A percentile compares a stretch with the other conserved stretches of the same genome.
Evolutionary conservation across 306 rosid genomes (phyloP).

Genomic region (Lithocarpus polystachyus): DNA sequence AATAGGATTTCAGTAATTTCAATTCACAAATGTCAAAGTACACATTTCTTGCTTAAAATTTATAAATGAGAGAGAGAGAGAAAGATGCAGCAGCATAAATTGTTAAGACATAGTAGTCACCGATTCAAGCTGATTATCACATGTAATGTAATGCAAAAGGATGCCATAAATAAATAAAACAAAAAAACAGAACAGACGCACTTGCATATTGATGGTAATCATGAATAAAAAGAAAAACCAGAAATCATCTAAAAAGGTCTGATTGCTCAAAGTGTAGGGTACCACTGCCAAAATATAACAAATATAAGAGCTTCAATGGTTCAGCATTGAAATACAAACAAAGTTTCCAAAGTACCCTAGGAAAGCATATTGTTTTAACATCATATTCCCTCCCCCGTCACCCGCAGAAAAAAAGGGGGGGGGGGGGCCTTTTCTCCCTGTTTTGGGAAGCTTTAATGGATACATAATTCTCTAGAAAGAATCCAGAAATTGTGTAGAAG

Average conservation of each 20-base stretch:
- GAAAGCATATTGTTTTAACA: background rate
- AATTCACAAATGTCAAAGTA: conserved; percentile 22
- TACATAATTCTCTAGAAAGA: conserved; percentile 1
- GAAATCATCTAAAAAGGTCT: background rate
- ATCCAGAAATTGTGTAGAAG: conserved; percentile 16
- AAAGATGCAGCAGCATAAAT: conserved; percentile 15
- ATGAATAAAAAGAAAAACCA: background rate
- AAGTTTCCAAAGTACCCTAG: background rate
- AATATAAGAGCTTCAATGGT: background rate
- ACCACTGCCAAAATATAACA: background rate
- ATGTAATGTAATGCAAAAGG: background rate
- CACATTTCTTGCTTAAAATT: conserved; percentile 8
- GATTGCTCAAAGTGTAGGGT: background rate
- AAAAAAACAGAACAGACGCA: background rate
- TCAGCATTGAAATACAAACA: background rate
- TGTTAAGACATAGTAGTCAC: background rate
- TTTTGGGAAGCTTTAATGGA: background rate
- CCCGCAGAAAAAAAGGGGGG: too few species aligned
- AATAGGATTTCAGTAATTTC: conserved; percentile 33
- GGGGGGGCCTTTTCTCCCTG: too few species aligned
- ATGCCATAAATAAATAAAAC: background rate
- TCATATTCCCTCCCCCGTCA: background rate
- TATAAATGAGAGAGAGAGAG: background rate
- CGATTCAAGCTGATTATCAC: background rate
- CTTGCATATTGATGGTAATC: background rate